Conservation (phyloP, 2,329 filamentous ascomycete genomes). For the Fusarium sp. region DNA sequence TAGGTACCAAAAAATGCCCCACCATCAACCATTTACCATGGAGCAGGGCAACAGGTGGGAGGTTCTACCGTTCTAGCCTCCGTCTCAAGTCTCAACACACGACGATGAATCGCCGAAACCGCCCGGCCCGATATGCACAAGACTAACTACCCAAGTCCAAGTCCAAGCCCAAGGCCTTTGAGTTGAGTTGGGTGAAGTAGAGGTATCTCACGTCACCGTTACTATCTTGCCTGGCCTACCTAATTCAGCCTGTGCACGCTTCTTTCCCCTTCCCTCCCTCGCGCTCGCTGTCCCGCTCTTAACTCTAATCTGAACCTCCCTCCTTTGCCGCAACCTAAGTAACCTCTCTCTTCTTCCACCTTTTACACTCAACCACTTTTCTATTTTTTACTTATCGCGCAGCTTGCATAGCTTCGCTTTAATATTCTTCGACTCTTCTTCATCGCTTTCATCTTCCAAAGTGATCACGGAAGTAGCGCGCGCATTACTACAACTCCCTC, state of each 20-base stretch:
- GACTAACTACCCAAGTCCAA: slow-evolving; percentile 10
- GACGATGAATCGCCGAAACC: slow-evolving; percentile 48
- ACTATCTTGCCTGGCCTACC: neutral
- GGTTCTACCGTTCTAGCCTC: slow-evolving; percentile 14
- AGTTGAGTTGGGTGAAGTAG: slow-evolving; percentile 27
- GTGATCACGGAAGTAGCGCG: slow-evolving; percentile 42
- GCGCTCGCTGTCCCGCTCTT: slow-evolving; percentile 10
- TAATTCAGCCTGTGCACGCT: slow-evolving; percentile 17
- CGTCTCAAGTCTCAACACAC: slow-evolving; percentile 38
- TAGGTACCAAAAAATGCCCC: slow-evolving; percentile 23
- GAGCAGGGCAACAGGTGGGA: slow-evolving; percentile 2
- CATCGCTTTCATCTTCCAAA: slow-evolving; percentile 15
- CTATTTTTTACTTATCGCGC: slow-evolving; percentile 10
- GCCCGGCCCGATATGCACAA: slow-evolving; percentile 43
- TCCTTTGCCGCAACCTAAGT: slow-evolving; percentile 4
- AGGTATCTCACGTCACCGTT: slow-evolving; percentile 47
- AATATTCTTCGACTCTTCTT: slow-evolving; percentile 4
- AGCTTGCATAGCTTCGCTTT: slow-evolving; percentile 9
- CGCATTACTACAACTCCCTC: slow-evolving; percentile 16
- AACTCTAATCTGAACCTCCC: slow-evolving; percentile 13
- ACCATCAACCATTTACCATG: slow-evolving; percentile 19
- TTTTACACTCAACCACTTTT: slow-evolving; percentile 2
- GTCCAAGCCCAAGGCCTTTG: neutral
- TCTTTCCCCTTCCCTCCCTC: slow-evolving; percentile 26
- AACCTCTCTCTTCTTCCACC: slow-evolving; percentile 24